phyloP scores from a whole-genome alignment of 495 filamentous ascomycete genomes.

The Lasiosphaeriaceae sp. region DNA sequence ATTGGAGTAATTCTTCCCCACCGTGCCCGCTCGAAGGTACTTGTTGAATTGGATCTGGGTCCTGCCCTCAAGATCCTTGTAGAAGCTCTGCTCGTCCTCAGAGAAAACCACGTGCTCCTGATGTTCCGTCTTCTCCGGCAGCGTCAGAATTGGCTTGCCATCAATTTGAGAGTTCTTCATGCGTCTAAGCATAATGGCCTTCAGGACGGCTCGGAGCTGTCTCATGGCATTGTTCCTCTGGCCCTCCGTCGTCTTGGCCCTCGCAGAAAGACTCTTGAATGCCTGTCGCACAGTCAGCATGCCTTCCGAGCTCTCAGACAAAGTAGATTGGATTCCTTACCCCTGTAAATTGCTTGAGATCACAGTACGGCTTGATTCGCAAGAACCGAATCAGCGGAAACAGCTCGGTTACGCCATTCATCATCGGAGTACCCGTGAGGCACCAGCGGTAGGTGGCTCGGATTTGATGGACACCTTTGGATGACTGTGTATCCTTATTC shows the following conservation, averaged over 20 bases:
- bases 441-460: slow-evolving; percentile 69
- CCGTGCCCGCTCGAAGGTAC: slow-evolving; percentile 66
- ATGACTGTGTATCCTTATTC: slow-evolving; percentile 67
- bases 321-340: slow-evolving; percentile 34
- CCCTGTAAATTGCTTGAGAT: slow-evolving; percentile 53
- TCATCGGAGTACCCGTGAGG: slow-evolving; percentile 92
- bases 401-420: slow-evolving; percentile 83
- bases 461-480: slow-evolving; percentile 59
- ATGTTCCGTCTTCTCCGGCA: slow-evolving; percentile 67
- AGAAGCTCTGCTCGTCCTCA: slow-evolving; percentile 68
- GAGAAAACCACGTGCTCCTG: slow-evolving; percentile 67
- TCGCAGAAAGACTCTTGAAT: slow-evolving; percentile 32
- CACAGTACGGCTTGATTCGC: slow-evolving; percentile 73
- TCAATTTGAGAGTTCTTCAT: slow-evolving; percentile 83
- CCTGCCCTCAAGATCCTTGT: slow-evolving; percentile 63
- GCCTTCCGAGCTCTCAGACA: background rate
- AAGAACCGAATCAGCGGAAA: slow-evolving; percentile 80
- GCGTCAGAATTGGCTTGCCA: slow-evolving; percentile 73
- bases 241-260: slow-evolving; percentile 22
- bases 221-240: slow-evolving; percentile 53
- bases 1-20: slow-evolving; percentile 77
- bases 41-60: slow-evolving; percentile 72
- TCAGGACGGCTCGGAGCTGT: slow-evolving; percentile 74
- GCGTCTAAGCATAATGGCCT: slow-evolving; percentile 79
- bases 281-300: slow-evolving; percentile 17